These are phyloP conservation scores for Symbiotaphrina buchneri DNA, from an alignment of 495 filamentous ascomycete species.

Conservation along the genomic window DNA sequence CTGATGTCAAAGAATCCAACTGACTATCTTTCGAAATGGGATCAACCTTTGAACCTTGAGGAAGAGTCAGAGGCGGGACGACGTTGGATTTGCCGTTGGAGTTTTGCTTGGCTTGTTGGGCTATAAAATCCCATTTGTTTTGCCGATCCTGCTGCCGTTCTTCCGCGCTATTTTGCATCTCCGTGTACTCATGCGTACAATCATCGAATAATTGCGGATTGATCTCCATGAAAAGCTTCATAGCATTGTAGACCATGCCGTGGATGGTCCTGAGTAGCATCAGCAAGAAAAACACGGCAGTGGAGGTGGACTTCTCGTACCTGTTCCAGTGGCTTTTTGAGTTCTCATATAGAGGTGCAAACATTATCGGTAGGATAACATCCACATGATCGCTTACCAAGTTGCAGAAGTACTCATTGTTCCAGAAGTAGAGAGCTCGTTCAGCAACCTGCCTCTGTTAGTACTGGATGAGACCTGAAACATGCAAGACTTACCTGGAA, in stretches of 20 bases:
- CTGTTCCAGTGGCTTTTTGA: conserved; percentile 99
- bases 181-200: conserved; percentile 95
- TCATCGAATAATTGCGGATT: conserved; percentile 97
- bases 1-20: no score
- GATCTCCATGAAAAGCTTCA: conserved; percentile 99
- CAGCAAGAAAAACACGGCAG: not conserved
- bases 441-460: conserved; percentile 50
- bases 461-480: not conserved
- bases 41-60: conserved; percentile 43
- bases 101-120: conserved; percentile 49
- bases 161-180: conserved; percentile 74
- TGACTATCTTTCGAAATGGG: conserved; percentile 51
- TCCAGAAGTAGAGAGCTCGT: conserved; percentile 97
- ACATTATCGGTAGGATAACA: conserved; percentile 97
- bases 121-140: conserved; percentile 67
- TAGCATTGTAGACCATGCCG: conserved; percentile 99
- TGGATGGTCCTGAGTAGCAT: conserved; percentile 61
- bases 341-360: conserved; percentile 94
- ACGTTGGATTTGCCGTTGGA: conserved; percentile 13
- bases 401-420: conserved; percentile 99
- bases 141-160: conserved; percentile 53
- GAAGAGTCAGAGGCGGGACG: conserved; percentile 20
- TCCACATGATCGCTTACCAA: conserved; percentile 98
- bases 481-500: conserved; percentile 47
- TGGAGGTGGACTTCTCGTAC: conserved; percentile 22